phyloP scores from a whole-genome alignment of 75 land plant genomes.

The Ceratopteris richardii region DNA sequence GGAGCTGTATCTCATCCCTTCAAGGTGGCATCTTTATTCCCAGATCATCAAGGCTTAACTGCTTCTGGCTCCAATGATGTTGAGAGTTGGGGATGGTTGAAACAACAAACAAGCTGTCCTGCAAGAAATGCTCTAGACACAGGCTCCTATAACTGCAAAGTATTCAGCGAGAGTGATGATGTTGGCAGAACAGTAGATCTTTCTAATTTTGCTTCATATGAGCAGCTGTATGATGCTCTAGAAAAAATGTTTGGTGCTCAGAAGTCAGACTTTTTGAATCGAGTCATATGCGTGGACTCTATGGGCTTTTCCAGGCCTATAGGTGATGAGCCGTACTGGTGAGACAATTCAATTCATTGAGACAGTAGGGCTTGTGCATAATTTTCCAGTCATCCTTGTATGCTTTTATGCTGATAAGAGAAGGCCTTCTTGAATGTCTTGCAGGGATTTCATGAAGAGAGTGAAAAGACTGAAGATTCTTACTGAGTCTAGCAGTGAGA shows the following conservation, averaged over 20 bases:
- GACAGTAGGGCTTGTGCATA: neutral
- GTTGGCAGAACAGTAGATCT: constrained; percentile 81
- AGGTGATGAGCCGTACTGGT: constrained; percentile 78
- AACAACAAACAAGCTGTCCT: constrained; percentile 18
- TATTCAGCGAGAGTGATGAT: constrained; percentile 69
- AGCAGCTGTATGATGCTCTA: constrained; percentile 53
- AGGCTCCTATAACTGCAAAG: constrained; percentile 47
- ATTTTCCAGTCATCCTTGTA: neutral
- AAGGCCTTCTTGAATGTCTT: no score
- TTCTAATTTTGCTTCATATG: constrained; percentile 51
- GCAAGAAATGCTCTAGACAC: constrained; percentile 16
- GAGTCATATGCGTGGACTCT: constrained; percentile 49
- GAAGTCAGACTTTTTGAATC: constrained; percentile 29
- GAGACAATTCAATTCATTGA: constrained; percentile 1
- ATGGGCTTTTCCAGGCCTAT: constrained; percentile 45
- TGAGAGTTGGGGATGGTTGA: constrained; percentile 30
- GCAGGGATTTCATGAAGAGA: constrained; percentile 45
- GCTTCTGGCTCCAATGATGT: constrained; percentile 10
- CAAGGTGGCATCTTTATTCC: no score
- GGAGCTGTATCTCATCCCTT: constrained; percentile 3
- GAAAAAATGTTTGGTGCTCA: constrained; percentile 62
- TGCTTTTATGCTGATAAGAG: no score
- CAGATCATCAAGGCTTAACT: neutral
- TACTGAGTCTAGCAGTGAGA: constrained; percentile 29
- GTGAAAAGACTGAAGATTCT: constrained; percentile 42